Evolutionary conservation across 75 land plant genomes (phyloP).

Genomic region (Isoetes taiwanensis): DNA sequence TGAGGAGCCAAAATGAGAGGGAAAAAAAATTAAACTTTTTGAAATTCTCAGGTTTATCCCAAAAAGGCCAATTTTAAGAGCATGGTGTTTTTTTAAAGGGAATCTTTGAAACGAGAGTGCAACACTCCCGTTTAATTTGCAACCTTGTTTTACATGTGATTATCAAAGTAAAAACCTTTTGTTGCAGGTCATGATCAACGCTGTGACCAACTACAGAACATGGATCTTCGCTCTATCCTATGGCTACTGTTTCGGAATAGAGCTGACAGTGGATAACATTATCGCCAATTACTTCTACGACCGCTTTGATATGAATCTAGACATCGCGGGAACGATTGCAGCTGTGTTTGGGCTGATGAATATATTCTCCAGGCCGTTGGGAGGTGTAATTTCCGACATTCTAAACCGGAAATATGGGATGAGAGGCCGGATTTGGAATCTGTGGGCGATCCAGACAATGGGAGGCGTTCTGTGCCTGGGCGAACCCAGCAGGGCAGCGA

Average conservation of each 20-base stretch:
- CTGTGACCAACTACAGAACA: constrained; percentile 48
- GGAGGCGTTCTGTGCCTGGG: neutral
- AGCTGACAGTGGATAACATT: constrained; percentile 72
- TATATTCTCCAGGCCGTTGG: constrained; percentile 44
- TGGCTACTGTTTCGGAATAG: constrained; percentile 85
- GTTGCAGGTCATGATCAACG: constrained; percentile 25
- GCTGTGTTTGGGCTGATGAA: constrained; percentile 65
- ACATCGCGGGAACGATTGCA: constrained; percentile 53
- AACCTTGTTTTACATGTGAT: neutral
- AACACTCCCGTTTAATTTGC: neutral
- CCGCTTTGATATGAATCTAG: constrained; percentile 37
- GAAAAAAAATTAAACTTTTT: too few relatives aligned
- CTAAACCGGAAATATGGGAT: too few relatives aligned
- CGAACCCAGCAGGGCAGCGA: too few relatives aligned
- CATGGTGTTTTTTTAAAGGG: too few relatives aligned
- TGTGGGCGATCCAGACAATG: neutral
- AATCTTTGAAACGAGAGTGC: too few relatives aligned
- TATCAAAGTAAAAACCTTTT: neutral
- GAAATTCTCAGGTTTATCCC: too few relatives aligned
- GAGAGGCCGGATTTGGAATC: neutral
- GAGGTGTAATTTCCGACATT: constrained; percentile 13
- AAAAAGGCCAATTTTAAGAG: too few relatives aligned
- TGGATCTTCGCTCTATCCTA: constrained; percentile 52
- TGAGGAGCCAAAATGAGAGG: too few relatives aligned
- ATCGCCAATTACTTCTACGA: constrained; percentile 75